Evolutionary conservation across 2,329 filamentous ascomycete genomes (phyloP), one percentile per base, ranked within the genome.

Genomic region (Phaeosphaeriaceae sp.): DNA sequence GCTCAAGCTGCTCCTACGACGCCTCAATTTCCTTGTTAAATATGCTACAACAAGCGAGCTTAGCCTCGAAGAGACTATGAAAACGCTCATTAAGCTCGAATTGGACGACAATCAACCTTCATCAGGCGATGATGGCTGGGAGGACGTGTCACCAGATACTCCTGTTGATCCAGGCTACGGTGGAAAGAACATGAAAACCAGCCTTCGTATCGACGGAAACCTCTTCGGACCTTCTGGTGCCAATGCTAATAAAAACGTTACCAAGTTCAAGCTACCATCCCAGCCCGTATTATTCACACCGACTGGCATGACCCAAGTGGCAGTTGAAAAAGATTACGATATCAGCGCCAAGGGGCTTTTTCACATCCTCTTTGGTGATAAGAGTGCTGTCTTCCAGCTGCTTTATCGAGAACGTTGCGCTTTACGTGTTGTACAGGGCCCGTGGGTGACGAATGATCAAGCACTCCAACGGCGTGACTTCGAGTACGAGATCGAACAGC

Each of bases 311-410:
- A 84, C 87, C 43, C 81, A 84, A 56, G 82, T 88, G 58, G 87
- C 87, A 6, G 84, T 89, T 1, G 90, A 96, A 70, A 85, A 89
- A 53, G 83, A 91, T 58, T 96, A 96, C 70, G 89, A 95, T 59
- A 87, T 97, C 52, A 95, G 90, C 55, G 88, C 94, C 38, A 97
- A 99, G 73, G 91, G 90, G 0, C 86, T 96, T 49, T 99, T 97
- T 72, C 93, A 97, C 67, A 90, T 97, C 13, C 82, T 99, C 42
- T 99, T 97, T 73, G 94, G 94, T 30, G 94, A 99, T 73, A 96
- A 93, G 76, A 96, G 90, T 70, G 90, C 92, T 28, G 87, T 97
- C 32, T 99, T 97, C 75, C 91, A 94, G 63, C 86, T 93, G 65
- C 80, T 97, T 23, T 93, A 97, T 70, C 88, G 90, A 68, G 91